Percentiles rank a stretch among this genome's conserved stretches.
Conservation (phyloP, 768 basidiomycete species). For the Gyrodon lividus region DNA sequence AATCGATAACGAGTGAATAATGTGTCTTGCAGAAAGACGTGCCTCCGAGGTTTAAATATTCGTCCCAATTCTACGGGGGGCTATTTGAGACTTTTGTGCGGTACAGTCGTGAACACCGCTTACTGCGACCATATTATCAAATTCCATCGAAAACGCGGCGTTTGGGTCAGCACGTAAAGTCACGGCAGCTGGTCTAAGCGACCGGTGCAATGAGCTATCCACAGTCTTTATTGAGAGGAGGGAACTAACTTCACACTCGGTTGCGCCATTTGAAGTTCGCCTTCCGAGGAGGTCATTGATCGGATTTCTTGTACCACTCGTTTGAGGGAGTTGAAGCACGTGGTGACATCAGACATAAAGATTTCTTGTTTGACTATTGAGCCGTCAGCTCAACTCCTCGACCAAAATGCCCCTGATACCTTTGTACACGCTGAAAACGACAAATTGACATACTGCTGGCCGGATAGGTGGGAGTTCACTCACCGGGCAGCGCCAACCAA, state of each 20-base stretch:
- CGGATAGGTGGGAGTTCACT: slow-evolving; percentile 15
- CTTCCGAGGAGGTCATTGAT: slow-evolving; percentile 41
- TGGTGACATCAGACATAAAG: slow-evolving; percentile 75
- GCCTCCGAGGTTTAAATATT: slow-evolving; percentile 53
- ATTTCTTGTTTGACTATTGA: slow-evolving; percentile 78
- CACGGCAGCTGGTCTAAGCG: slow-evolving; percentile 46
- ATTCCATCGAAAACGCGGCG: slow-evolving; percentile 51
- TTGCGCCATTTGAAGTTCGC: slow-evolving; percentile 70
- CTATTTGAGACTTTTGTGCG: background rate
- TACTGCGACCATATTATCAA: slow-evolving; percentile 65
- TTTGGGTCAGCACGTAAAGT: slow-evolving; percentile 54
- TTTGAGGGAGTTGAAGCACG: slow-evolving; percentile 74
- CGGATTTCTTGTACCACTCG: slow-evolving; percentile 72
- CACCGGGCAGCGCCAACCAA: slow-evolving; percentile 90
- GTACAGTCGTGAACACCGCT: slow-evolving; percentile 19
- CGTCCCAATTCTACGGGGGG: slow-evolving; percentile 56
- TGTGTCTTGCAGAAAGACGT: slow-evolving; percentile 9
- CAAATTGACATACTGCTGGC: slow-evolving; percentile 1
- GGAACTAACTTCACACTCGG: slow-evolving; percentile 55
- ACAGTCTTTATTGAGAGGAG: background rate
- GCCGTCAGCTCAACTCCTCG: background rate
- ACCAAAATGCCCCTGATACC: slow-evolving; percentile 24
- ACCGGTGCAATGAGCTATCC: background rate
- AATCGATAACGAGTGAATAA: background rate
- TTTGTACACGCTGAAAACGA: slow-evolving; percentile 45